Evolutionary conservation across 75 land plant species (phyloP), one percentile per base, ranked within the genome.

Genomic region (Gnetum montanum): DNA sequence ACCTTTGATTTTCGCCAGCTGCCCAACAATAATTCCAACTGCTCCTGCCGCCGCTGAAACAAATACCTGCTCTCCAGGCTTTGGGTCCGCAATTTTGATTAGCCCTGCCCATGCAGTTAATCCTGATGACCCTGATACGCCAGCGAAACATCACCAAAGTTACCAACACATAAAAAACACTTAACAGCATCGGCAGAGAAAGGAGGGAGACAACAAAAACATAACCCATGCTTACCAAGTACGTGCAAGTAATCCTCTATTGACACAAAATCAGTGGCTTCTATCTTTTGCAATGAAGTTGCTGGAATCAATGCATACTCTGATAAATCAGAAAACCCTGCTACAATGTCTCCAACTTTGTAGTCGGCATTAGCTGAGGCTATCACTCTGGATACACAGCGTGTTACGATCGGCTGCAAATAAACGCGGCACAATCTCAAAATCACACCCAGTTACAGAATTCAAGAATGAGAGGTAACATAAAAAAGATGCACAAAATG

Each of bases 1-100:
- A 6, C 81, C 81, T 18, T 65, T 75, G 44, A 66, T 61, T 37
- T 79, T 79, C 25, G 82, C 79, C 48, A 79, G 50, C 36, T 79
- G 79, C 6, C 82, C 82, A 43, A 61, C 79, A n/a, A 46, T 22
- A 18, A 70, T 60, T 10, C 82, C 82, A 13, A 79, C 82, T 22
- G 74, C 79, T 2, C 82, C 82, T 22, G 82, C 63, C 5, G 82
- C 82, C 8, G 74, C 74, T 26, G 80, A 61, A 4, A 79, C 59
- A 8, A 64, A 75, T 18, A 79, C 74, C 24, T 65, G 47, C 0
- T 61, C 63, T 16, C 78, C 73, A 0, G 58, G 31, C 22, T 65
- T 78, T 0, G 60, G 54, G 0, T 66, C 15, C 12, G 62, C 81
- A 12, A 74, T 38, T n/a, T 57, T 40, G 10, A 45, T 59, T 15